Conservation (phyloP, 345 rosid species). For the Carallia brachiata region DNA sequence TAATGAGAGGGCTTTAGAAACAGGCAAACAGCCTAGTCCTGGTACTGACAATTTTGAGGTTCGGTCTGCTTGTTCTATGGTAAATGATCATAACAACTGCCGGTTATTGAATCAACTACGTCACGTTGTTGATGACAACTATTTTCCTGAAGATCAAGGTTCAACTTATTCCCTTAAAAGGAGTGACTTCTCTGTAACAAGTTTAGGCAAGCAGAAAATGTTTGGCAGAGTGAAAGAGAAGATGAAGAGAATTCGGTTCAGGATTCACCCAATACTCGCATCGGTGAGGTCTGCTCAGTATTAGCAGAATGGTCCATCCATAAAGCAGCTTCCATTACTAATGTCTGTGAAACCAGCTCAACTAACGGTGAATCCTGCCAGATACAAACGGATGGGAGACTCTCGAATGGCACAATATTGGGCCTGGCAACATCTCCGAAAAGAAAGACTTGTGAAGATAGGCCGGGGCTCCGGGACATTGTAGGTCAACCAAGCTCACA, state of each 20-base stretch:
- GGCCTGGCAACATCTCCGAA: background rate
- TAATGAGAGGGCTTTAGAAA: conserved; percentile 1
- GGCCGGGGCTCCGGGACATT: background rate
- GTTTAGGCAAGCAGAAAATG: conserved; percentile 1
- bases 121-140: background rate
- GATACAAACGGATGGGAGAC: conserved; percentile 8
- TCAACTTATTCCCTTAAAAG: conserved; percentile 18
- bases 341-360: conserved; percentile 8
- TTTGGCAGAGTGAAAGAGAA: conserved; percentile 11
- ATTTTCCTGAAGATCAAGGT: conserved; percentile 14
- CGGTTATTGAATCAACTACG: conserved; percentile 2
- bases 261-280: conserved; percentile 9
- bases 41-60: conserved; percentile 7
- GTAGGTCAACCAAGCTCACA: conserved; percentile 3
- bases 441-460: conserved; percentile 7
- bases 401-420: background rate
- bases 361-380: conserved; percentile 6
- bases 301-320: conserved; percentile 7
- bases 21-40: background rate
- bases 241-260: conserved; percentile 8
- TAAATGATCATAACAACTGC: conserved; percentile 11
- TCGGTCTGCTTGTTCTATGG: conserved; percentile 8
- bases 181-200: conserved; percentile 3
- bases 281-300: conserved; percentile 2
- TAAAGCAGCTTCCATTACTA: conserved; percentile 15